Percentiles rank a stretch among this genome's conserved stretches.
phyloP scores from a whole-genome alignment of 1,284 basidiomycete genomes.

The Ustilago shanxiensis region DNA sequence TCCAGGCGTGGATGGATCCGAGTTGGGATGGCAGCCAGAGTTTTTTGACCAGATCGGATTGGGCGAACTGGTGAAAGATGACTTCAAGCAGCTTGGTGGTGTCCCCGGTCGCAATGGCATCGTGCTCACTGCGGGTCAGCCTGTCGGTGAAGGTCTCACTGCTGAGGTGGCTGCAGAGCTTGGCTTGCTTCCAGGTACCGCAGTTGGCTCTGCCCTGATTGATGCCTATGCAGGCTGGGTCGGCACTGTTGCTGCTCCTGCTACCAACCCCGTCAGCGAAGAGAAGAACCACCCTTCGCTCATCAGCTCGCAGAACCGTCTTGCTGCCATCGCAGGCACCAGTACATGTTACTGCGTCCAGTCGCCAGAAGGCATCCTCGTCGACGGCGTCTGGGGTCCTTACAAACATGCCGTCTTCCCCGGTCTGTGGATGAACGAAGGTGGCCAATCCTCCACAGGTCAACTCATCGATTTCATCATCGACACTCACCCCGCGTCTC shows the following conservation, averaged over 20 bases:
- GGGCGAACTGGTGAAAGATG: slow-evolving; percentile 72
- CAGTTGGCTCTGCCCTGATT: slow-evolving; percentile 93
- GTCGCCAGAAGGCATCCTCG: slow-evolving; percentile 79
- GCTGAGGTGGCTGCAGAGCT: slow-evolving; percentile 84
- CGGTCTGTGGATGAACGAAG: slow-evolving; percentile 93
- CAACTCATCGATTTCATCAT: slow-evolving; percentile 97
- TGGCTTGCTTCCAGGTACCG: slow-evolving; percentile 86
- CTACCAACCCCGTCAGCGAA: slow-evolving; percentile 72
- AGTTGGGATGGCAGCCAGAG: slow-evolving; percentile 66
- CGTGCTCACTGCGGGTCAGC: slow-evolving; percentile 89
- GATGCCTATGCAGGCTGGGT: slow-evolving; percentile 99
- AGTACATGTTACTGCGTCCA: slow-evolving; percentile 92
- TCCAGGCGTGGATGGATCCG: slow-evolving; percentile 71
- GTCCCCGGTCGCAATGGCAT: slow-evolving; percentile 75
- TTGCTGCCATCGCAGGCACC: slow-evolving; percentile 94
- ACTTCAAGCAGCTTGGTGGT: slow-evolving; percentile 84
- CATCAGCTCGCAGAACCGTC: slow-evolving; percentile 74
- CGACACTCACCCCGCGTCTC: slow-evolving; percentile 88
- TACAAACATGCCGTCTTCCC: slow-evolving; percentile 91
- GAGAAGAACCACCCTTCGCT: slow-evolving; percentile 71
- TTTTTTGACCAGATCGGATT: slow-evolving; percentile 68
- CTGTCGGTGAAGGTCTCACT: slow-evolving; percentile 86
- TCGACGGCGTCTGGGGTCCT: slow-evolving; percentile 95
- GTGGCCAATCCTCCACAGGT: slow-evolving; percentile 97
- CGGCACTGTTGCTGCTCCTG: slow-evolving; percentile 89